Evolutionary conservation across 1,284 basidiomycete species (phyloP).

Genomic region (Rhodotorula sp.): DNA sequence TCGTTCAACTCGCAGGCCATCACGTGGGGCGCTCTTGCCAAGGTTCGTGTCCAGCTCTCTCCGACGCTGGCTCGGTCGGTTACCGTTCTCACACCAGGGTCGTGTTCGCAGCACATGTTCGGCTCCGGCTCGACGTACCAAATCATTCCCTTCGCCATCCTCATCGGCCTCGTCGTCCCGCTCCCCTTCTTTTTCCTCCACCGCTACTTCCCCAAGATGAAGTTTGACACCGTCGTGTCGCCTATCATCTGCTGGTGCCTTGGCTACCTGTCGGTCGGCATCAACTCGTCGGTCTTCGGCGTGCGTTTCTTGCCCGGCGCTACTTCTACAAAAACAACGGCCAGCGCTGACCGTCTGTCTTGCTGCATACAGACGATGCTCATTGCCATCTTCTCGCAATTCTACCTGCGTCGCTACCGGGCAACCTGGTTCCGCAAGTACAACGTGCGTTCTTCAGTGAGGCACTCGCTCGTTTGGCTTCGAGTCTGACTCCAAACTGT

Average conservation of each 20-base stretch:
- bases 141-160: constrained; percentile 42
- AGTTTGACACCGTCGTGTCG: constrained; percentile 37
- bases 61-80: background rate
- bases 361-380: constrained; percentile 7
- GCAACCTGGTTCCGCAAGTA: constrained; percentile 39
- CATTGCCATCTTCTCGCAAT: constrained; percentile 30
- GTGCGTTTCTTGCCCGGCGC: too few species aligned
- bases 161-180: constrained; percentile 59
- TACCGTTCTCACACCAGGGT: background rate
- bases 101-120: constrained; percentile 53
- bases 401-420: constrained; percentile 27
- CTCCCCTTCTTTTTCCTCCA: constrained; percentile 62
- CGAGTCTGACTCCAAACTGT: background rate
- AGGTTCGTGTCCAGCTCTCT: constrained; percentile 23
- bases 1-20: constrained; percentile 64
- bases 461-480: too few species aligned
- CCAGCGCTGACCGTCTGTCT: background rate
- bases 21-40: constrained; percentile 66
- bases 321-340: too few species aligned
- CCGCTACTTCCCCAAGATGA: constrained; percentile 55
- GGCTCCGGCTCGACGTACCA: constrained; percentile 56
- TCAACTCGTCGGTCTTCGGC: constrained; percentile 41
- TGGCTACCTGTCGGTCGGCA: constrained; percentile 38
- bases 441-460: background rate
- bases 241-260: constrained; percentile 39